These are phyloP conservation scores for Basipetospora chlamydospora DNA, from an alignment of 2,329 filamentous ascomycete species.

Conservation along the genomic window DNA sequence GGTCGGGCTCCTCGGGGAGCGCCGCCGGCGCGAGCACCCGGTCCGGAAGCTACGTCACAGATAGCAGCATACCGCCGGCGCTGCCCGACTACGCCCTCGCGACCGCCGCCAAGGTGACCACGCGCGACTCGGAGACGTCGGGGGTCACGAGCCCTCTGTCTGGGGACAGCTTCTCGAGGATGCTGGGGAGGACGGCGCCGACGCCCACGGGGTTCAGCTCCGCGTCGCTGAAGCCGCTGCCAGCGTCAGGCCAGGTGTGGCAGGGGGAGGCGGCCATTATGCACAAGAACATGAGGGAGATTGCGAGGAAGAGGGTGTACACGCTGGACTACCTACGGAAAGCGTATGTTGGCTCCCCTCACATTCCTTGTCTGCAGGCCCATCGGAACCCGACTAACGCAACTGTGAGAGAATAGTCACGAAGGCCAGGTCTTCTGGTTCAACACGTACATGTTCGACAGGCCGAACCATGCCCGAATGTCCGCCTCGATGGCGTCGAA, in stretches of 20 bases:
- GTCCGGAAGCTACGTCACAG: slow-evolving; percentile 22
- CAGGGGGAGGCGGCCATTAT: slow-evolving; percentile 30
- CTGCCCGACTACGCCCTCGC: slow-evolving; percentile 38
- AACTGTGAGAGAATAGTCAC: slow-evolving; percentile 41
- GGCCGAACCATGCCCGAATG: slow-evolving; percentile 63
- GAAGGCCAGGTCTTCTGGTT: slow-evolving; percentile 96
- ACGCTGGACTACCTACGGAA: slow-evolving; percentile 88
- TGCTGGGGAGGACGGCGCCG: slow-evolving; percentile 27
- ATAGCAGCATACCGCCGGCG: slow-evolving; percentile 34
- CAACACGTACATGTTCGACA: slow-evolving; percentile 87
- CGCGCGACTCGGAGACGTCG: slow-evolving; percentile 12
- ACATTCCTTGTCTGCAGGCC: neutral
- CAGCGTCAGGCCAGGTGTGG: slow-evolving; percentile 7
- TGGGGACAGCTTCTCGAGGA: slow-evolving; percentile 25
- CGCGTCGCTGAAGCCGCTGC: slow-evolving; percentile 14
- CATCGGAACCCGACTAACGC: neutral
- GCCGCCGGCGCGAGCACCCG: slow-evolving; percentile 21
- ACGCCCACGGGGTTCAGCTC: slow-evolving; percentile 15
- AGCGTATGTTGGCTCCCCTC: slow-evolving; percentile 44
- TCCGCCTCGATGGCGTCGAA: slow-evolving; percentile 76
- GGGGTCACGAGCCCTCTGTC: slow-evolving; percentile 13
- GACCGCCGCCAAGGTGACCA: slow-evolving; percentile 29
- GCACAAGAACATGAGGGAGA: slow-evolving; percentile 61
- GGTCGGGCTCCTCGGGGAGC: slow-evolving; percentile 26
- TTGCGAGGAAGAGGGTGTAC: slow-evolving; percentile 82